A percentile compares a stretch with the other conserved stretches of the same genome.
These are phyloP conservation scores for Talaromyces ruber DNA, from an alignment of 495 filamentous ascomycete species.

Conservation along the genomic window DNA sequence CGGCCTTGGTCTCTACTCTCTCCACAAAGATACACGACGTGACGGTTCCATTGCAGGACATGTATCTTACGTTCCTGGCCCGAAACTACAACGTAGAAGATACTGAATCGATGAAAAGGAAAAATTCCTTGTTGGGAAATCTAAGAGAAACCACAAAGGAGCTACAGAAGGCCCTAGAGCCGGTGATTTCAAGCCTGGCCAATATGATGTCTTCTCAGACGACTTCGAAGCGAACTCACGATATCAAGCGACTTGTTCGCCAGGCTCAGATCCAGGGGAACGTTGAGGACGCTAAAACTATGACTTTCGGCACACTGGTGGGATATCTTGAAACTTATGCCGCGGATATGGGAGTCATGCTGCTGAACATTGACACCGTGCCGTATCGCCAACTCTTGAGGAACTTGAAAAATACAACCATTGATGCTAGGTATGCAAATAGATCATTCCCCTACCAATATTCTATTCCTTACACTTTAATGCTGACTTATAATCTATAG, in stretches of 20 bases:
- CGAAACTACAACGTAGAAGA: not conserved
- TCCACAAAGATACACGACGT: not conserved
- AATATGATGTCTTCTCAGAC: constrained; percentile 19
- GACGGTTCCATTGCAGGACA: constrained; percentile 1
- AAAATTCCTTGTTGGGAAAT: not conserved
- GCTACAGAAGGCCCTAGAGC: not conserved
- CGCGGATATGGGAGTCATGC: constrained; percentile 17
- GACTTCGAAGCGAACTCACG: constrained; percentile 19
- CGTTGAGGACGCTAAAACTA: constrained; percentile 14
- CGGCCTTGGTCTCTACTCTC: not conserved
- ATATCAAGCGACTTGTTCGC: constrained; percentile 16
- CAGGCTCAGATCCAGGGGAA: constrained; percentile 15
- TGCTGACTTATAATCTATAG: not conserved
- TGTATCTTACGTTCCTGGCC: constrained; percentile 1
- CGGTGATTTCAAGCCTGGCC: constrained; percentile 7
- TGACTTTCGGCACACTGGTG: constrained; percentile 16
- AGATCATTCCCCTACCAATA: not conserved
- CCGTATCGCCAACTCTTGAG: not conserved
- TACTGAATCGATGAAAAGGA: not conserved
- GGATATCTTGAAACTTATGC: constrained; percentile 15
- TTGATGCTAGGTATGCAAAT: constrained; percentile 5
- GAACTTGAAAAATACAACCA: constrained; percentile 3
- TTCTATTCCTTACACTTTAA: not conserved
- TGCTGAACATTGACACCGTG: constrained; percentile 16
- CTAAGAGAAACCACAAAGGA: constrained; percentile 1